Conservation (phyloP, 1,284 basidiomycete genomes). For the Xanthoconium separans region DNA sequence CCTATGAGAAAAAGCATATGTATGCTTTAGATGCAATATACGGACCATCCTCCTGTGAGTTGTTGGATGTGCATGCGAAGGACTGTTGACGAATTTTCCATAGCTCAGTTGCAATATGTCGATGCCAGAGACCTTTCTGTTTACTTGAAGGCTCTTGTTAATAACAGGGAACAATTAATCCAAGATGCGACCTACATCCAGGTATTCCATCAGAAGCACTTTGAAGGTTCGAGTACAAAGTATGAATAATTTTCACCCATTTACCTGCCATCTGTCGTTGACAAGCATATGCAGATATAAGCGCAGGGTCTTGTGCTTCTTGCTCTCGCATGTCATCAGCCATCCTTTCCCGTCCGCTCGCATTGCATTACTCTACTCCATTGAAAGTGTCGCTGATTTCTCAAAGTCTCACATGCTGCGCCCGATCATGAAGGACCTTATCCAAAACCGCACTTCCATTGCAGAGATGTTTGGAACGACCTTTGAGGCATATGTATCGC, state of each 20-base stretch:
- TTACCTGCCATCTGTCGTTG: constrained; percentile 5
- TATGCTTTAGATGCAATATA: constrained; percentile 87
- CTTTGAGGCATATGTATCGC: constrained; percentile 44
- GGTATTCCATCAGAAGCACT: constrained; percentile 61
- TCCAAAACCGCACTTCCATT: constrained; percentile 26
- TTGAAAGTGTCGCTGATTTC: constrained; percentile 61
- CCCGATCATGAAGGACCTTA: constrained; percentile 55
- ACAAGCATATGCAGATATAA: constrained; percentile 57
- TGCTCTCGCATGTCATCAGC: constrained; percentile 79
- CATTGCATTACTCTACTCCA: constrained; percentile 55
- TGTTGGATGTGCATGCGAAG: not conserved
- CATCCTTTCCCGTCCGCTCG: constrained; percentile 54
- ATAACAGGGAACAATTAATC: constrained; percentile 59
- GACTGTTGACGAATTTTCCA: constrained; percentile 8
- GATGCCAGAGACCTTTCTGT: constrained; percentile 68
- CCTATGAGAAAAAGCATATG: constrained; percentile 50
- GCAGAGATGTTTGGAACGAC: constrained; percentile 24
- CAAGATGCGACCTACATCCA: constrained; percentile 69
- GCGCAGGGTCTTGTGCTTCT: constrained; percentile 72
- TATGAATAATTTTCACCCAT: constrained; percentile 35
- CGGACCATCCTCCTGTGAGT: constrained; percentile 63
- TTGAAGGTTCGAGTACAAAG: constrained; percentile 50
- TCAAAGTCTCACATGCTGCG: constrained; percentile 66
- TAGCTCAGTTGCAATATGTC: constrained; percentile 76
- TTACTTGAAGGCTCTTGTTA: constrained; percentile 63